Evolutionary conservation across 2,329 filamentous ascomycete species (phyloP).

Genomic region (Sporothrix luriei): DNA sequence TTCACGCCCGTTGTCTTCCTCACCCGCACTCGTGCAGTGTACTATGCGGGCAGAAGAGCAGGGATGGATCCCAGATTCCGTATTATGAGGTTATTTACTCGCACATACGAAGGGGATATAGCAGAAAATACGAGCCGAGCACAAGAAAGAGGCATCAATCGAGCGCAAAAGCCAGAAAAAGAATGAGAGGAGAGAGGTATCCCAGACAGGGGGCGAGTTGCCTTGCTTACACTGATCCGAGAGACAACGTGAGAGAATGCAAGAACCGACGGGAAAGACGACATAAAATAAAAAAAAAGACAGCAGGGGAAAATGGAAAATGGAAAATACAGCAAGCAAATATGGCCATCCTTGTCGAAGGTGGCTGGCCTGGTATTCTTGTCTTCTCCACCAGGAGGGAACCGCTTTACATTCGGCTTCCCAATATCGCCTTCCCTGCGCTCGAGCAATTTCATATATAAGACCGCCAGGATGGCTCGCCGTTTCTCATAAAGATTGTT

Average conservation of each 20-base stretch:
- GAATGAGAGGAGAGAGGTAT: not conserved
- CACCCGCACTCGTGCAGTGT: conserved; percentile 29
- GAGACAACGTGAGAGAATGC: conserved; percentile 1
- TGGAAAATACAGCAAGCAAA: not conserved
- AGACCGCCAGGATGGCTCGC: conserved; percentile 28
- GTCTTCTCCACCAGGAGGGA: conserved; percentile 11
- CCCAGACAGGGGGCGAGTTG: conserved; percentile 14
- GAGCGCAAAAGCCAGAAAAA: not conserved
- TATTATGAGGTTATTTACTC: conserved; percentile 24
- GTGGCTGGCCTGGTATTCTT: conserved; percentile 39
- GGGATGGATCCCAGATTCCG: conserved; percentile 36
- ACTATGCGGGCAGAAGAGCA: conserved; percentile 24
- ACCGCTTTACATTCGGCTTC: not conserved
- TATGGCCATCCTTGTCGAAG: conserved; percentile 12
- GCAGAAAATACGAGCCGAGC: not conserved
- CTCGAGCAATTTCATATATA: conserved; percentile 36
- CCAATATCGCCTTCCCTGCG: conserved; percentile 17
- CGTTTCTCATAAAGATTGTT: conserved; percentile 18
- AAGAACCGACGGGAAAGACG: too few species aligned
- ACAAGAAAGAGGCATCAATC: not conserved
- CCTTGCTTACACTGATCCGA: conserved; percentile 13
- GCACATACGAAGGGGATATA: conserved; percentile 30
- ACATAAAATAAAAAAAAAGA: too few species aligned
- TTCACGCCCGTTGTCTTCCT: conserved; percentile 4
- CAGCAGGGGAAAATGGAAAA: not conserved